Evolutionary conservation across 1,139 yeast species (phyloP), one percentile per base, ranked within the genome.

Genomic region (Nakaseomyces sp.): DNA sequence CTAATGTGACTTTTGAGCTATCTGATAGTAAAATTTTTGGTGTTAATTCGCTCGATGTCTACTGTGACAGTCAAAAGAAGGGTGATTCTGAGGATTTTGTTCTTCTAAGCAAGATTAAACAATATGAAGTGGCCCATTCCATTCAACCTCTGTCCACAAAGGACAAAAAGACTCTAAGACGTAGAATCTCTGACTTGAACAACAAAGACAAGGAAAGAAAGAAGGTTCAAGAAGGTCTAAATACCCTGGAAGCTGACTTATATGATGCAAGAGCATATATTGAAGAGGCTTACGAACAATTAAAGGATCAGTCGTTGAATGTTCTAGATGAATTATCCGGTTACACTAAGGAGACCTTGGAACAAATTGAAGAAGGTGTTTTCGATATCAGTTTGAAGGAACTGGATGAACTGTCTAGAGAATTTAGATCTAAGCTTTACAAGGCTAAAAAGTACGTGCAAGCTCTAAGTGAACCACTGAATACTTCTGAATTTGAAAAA

Each of bases 341-440:
- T 0, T 36, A 64, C 3, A 72, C 81, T 2, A 51, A 67, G 25
- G 80, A 77, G 19, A 66, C 72, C 19, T 65, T 83, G 43, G 93
- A 83, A 50, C 86, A 95, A 95, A 67, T 87, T 31, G 95, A 86
- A 44, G 79, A 75, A 52, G 89, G 81, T 18, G 74, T 86, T 44
- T 84, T 78, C 45, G 69, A 68, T 25, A 74, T 86, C 1, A 50
- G 70, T 1, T 47, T 71, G 35, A 67, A 67, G 45, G 57, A 60
- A 40, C 55, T 69, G 30, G 60, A 64, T 20, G 53, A 57, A 7
- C 70, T 57, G 48, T 55, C 63, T 10, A 56, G 57, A 1, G 60
- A 57, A 7, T 53, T 72, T 9, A 54, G 61, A 15, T 49, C 46
- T 1, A 50, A 61, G 19, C 57, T 56, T 31, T 50, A 48, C 13